Percentiles rank a stretch among this genome's conserved stretches.
phyloP scores from a whole-genome alignment of 202 grass and related monocot genomes.

The Cymbopogon flexuosus region DNA sequence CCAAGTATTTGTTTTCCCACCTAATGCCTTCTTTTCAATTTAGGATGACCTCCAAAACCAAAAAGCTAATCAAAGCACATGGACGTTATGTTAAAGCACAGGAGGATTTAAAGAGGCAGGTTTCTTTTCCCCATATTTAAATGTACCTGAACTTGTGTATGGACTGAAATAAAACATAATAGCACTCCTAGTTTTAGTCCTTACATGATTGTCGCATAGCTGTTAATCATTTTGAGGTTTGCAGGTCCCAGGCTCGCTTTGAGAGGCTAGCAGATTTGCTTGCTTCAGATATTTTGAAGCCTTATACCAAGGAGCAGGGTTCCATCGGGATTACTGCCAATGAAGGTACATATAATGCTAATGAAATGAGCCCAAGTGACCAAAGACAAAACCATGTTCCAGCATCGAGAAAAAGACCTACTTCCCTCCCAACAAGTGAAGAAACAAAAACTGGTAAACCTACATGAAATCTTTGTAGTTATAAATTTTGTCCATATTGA shows the following conservation, averaged over 20 bases:
- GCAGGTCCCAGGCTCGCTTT: slow-evolving; percentile 60
- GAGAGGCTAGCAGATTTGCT: slow-evolving; percentile 62
- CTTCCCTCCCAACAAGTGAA: slow-evolving; percentile 48
- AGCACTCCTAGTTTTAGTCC: background rate
- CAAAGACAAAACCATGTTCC: slow-evolving; percentile 42
- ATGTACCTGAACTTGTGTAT: slow-evolving; percentile 2
- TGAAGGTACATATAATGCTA: slow-evolving; percentile 42
- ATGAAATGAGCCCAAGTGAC: slow-evolving; percentile 51
- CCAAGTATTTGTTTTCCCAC: background rate
- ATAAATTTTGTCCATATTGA: background rate
- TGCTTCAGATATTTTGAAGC: slow-evolving; percentile 54
- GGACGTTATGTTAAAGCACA: slow-evolving; percentile 57
- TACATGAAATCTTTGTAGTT: slow-evolving; percentile 8
- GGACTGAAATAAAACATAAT: background rate
- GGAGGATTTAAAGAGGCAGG: slow-evolving; percentile 67
- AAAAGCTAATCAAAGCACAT: slow-evolving; percentile 74
- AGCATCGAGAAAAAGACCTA: slow-evolving; percentile 44
- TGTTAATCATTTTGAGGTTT: slow-evolving; percentile 15
- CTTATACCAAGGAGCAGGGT: slow-evolving; percentile 50
- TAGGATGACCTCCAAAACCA: slow-evolving; percentile 75
- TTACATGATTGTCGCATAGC: background rate
- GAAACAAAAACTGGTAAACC: slow-evolving; percentile 56
- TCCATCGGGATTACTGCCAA: slow-evolving; percentile 49
- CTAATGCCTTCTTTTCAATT: slow-evolving; percentile 19
- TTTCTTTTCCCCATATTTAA: slow-evolving; percentile 29